A percentile compares a stretch with the other conserved stretches of the same genome.
Conservation (phyloP, 164 flowering plant species). For the Vitis rotundifolia region DNA sequence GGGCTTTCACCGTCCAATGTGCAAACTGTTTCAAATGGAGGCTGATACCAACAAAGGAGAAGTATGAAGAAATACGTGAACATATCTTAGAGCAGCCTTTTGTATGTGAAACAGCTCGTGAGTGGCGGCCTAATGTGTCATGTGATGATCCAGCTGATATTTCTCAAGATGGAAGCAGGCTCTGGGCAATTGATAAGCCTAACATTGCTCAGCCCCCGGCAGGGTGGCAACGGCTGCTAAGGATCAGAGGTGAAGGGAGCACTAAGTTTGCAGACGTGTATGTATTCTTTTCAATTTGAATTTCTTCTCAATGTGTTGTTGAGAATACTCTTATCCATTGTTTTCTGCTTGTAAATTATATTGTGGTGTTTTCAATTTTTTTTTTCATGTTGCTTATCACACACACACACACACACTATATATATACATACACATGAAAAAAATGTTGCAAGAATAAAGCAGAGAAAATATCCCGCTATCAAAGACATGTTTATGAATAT, state of each 20-base stretch:
- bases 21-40: constrained; percentile 89
- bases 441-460: too few relatives aligned
- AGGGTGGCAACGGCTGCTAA: constrained; percentile 80
- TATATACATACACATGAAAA: too few relatives aligned
- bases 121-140: constrained; percentile 73
- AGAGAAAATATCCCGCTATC: too few relatives aligned
- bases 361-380: too few relatives aligned
- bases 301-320: background rate
- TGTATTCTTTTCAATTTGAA: constrained; percentile 29
- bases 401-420: too few relatives aligned
- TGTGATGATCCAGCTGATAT: constrained; percentile 87
- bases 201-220: constrained; percentile 87
- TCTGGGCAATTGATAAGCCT: constrained; percentile 97
- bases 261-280: constrained; percentile 93
- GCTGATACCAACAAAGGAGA: constrained; percentile 81
- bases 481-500: too few relatives aligned
- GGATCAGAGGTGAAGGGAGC: constrained; percentile 89
- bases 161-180: constrained; percentile 75
- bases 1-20: constrained; percentile 88
- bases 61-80: constrained; percentile 90
- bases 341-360: background rate
- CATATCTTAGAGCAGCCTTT: constrained; percentile 65
- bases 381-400: too few relatives aligned
- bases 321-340: background rate
- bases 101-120: constrained; percentile 67